These are phyloP conservation scores for Salix arbutifolia DNA, from an alignment of 345 rosid species.

Conservation along the genomic window DNA sequence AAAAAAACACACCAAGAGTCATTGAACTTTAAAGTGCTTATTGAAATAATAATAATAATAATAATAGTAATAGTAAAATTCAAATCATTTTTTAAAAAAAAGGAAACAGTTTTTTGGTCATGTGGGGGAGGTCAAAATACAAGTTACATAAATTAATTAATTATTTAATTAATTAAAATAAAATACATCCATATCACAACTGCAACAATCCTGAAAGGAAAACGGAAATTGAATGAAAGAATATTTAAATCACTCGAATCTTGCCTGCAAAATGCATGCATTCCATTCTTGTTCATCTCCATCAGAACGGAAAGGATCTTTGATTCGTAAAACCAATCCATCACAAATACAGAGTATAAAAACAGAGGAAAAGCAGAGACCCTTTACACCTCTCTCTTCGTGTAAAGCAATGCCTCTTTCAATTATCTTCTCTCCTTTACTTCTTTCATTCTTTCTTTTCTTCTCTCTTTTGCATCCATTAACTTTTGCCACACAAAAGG, in stretches of 20 bases:
- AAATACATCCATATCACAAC: background rate
- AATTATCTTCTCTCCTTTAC: slow-evolving; percentile 9
- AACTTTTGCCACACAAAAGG: slow-evolving; percentile 41
- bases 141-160: too few species aligned
- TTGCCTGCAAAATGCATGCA: background rate
- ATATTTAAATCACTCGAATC: background rate
- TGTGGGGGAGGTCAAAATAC: too few species aligned
- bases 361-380: slow-evolving; percentile 16
- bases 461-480: slow-evolving; percentile 25
- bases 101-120: too few species aligned
- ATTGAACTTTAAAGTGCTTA: too few species aligned
- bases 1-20: too few species aligned
- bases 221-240: background rate
- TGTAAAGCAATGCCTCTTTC: slow-evolving; percentile 31
- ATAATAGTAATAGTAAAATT: too few species aligned
- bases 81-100: too few species aligned
- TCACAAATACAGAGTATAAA: slow-evolving; percentile 11
- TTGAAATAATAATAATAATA: too few species aligned
- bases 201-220: background rate
- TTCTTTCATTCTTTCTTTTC: slow-evolving; percentile 19
- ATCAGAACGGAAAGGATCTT: background rate
- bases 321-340: background rate
- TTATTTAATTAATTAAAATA: background rate
- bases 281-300: background rate
- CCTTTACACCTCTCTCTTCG: background rate